phyloP scores from a whole-genome alignment of 192 early-diverging fungal genomes.

The Podila horticola region DNA sequence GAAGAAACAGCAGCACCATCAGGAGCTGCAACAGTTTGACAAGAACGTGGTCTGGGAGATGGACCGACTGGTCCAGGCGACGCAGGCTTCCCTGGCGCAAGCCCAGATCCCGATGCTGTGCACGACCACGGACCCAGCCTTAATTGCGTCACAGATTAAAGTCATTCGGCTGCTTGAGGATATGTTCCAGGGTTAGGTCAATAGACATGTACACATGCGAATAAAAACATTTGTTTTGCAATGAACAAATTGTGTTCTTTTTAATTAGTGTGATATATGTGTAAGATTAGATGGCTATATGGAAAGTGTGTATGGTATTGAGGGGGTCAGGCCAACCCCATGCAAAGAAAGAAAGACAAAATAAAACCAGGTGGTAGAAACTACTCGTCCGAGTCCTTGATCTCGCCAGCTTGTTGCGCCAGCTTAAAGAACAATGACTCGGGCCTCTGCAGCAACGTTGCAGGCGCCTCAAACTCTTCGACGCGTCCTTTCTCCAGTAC shows the following conservation, averaged over 20 bases:
- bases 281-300: too few relatives aligned
- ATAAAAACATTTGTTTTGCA: not conserved
- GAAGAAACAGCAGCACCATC: conserved; percentile 10
- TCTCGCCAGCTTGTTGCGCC: conserved; percentile 37
- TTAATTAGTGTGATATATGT: too few relatives aligned
- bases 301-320: too few relatives aligned
- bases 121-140: conserved; percentile 9
- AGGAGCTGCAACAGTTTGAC: conserved; percentile 30
- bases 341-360: not conserved
- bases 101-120: conserved; percentile 23
- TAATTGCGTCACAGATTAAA: conserved; percentile 30
- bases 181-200: conserved; percentile 19
- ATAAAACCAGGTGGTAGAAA: not conserved
- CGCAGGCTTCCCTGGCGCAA: conserved; percentile 14
- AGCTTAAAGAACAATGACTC: conserved; percentile 35
- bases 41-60: conserved; percentile 18
- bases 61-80: conserved; percentile 17
- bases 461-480: conserved; percentile 42
- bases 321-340: not conserved
- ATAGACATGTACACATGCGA: not conserved
- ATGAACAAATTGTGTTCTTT: too few relatives aligned
- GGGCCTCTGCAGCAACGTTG: conserved; percentile 21
- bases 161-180: conserved; percentile 39
- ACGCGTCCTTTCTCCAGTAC: conserved; percentile 76
- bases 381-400: conserved; percentile 26